Evolutionary conservation across 306 rosid genomes (phyloP).

Genomic region (Canavalia ensiformis): DNA sequence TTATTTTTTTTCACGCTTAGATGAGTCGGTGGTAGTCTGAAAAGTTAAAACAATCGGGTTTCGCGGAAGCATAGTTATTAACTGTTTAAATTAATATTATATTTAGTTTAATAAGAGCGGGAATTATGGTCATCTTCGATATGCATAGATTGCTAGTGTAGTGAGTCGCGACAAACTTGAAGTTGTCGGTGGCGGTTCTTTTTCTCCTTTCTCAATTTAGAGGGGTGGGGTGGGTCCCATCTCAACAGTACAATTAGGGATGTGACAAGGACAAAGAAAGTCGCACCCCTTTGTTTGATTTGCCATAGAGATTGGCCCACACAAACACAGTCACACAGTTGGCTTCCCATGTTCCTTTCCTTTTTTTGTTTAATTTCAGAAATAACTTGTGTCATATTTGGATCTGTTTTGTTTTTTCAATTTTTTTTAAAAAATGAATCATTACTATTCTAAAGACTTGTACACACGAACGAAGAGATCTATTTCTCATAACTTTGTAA

Average conservation of each 20-base stretch:
- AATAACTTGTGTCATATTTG: no score
- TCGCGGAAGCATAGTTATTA: not conserved
- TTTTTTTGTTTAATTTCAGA: not conserved
- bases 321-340: constrained; percentile 1
- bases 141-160: not conserved
- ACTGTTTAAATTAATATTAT: not conserved
- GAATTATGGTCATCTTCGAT: not conserved
- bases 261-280: constrained; percentile 25
- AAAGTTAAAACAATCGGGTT: not conserved
- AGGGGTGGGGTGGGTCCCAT: not conserved
- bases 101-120: not conserved
- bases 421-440: no score
- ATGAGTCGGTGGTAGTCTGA: not conserved
- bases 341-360: not conserved
- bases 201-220: not conserved
- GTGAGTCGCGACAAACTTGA: constrained; percentile 38
- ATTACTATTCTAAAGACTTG: no score
- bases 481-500: not conserved
- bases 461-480: not conserved
- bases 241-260: not conserved
- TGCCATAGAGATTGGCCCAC: not conserved
- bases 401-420: no score
- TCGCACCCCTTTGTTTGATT: constrained; percentile 1
- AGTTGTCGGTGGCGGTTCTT: constrained; percentile 48
- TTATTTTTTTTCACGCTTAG: not conserved